These are phyloP conservation scores for Populus hybrid DNA, from an alignment of 441 rosid genomes.

Conservation along the genomic window DNA sequence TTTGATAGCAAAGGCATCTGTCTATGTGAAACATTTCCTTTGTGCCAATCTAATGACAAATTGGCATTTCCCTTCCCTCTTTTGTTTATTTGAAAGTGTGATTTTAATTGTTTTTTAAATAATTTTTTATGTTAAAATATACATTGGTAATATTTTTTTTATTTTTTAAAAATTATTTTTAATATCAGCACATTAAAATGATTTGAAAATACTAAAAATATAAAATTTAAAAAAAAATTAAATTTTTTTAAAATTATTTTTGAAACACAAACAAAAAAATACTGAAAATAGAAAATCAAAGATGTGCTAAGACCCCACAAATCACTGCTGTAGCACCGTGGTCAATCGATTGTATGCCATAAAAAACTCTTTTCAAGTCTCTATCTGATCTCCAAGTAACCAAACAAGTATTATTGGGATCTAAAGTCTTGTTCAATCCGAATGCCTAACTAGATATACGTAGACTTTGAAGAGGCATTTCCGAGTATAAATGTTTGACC, in stretches of 20 bases:
- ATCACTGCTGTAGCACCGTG: background rate
- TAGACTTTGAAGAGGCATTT: background rate
- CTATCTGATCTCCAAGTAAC: constrained; percentile 14
- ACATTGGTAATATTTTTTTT: too few species aligned
- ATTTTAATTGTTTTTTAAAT: too few species aligned
- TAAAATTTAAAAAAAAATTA: too few species aligned
- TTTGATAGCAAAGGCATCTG: constrained; percentile 14
- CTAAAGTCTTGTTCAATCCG: background rate
- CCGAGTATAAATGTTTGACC: constrained; percentile 18
- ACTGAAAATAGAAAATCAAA: background rate
- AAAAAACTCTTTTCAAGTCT: constrained; percentile 11
- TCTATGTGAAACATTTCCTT: background rate
- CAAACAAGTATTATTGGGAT: constrained; percentile 7
- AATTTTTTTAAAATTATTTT: too few species aligned
- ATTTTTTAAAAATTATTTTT: too few species aligned
- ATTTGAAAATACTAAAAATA: too few species aligned
- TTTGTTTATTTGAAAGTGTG: too few species aligned
- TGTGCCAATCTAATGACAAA: constrained; percentile 24
- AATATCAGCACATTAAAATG: too few species aligned
- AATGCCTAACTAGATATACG: constrained; percentile 5
- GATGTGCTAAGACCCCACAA: constrained; percentile 20
- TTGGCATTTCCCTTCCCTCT: background rate
- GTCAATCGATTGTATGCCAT: background rate
- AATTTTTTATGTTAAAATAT: too few species aligned
- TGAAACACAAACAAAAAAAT: too few species aligned